These are phyloP conservation scores for Prunus davidiana DNA, from an alignment of 306 rosid species.

Conservation along the genomic window DNA sequence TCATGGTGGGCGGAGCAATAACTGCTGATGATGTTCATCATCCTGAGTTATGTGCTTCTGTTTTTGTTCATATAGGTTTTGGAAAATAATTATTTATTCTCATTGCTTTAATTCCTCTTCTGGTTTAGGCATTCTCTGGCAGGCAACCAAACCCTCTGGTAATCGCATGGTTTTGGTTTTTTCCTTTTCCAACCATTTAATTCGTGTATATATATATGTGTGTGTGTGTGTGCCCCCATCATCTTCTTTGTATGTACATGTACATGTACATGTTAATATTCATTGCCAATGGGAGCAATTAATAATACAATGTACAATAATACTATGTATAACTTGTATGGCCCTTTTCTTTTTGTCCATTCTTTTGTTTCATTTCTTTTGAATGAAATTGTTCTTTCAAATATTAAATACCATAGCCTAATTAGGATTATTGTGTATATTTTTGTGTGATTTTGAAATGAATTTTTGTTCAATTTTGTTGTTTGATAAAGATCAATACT, in stretches of 20 bases:
- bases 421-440: not conserved
- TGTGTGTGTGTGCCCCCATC: not conserved
- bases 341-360: not conserved
- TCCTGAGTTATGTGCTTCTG: too few species aligned
- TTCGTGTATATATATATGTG: not conserved
- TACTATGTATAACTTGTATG: not conserved
- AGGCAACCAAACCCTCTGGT: conserved; percentile 8
- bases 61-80: too few species aligned
- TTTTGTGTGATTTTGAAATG: not conserved
- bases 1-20: not conserved
- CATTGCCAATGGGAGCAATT: not conserved
- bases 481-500: not conserved
- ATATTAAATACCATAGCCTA: too few species aligned
- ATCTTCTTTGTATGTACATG: not conserved
- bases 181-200: not conserved
- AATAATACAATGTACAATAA: not conserved
- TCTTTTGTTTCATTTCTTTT: not conserved
- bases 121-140: not conserved
- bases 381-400: not conserved
- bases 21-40: not conserved
- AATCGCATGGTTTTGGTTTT: not conserved
- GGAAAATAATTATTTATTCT: too few species aligned
- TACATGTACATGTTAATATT: not conserved
- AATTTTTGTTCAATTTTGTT: not conserved
- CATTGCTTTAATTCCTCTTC: too few species aligned